Evolutionary conservation across 108 stramenopile genomes (phyloP).

Genomic region (Nitzschia sp.): DNA sequence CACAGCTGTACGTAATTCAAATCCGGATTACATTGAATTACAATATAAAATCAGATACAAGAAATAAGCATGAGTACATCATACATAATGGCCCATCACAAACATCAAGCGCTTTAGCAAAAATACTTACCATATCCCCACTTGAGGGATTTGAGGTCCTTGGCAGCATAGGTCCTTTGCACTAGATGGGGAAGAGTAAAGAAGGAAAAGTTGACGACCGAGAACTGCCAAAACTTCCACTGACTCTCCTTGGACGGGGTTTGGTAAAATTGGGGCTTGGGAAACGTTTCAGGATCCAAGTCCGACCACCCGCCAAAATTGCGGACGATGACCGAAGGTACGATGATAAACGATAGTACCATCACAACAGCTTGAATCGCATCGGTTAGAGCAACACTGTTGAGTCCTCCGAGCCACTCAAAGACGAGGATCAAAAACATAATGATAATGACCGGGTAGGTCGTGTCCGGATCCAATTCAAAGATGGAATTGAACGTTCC

Average conservation of each 20-base stretch:
- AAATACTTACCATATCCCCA: conserved; percentile 14
- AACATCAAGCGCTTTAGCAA: no score
- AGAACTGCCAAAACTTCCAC: conserved; percentile 41
- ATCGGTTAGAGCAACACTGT: conserved; percentile 36
- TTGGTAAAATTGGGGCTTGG: conserved; percentile 36
- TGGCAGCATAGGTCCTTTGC: conserved; percentile 40
- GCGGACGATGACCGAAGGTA: conserved; percentile 18
- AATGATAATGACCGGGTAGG: conserved; percentile 31
- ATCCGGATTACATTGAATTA: no score
- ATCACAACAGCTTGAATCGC: conserved; percentile 33
- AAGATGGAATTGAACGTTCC: conserved; percentile 39
- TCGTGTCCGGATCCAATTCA: conserved; percentile 21
- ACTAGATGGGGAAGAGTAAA: conserved; percentile 42
- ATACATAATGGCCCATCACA: no score
- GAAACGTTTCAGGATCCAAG: conserved; percentile 29
- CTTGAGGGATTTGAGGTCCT: conserved; percentile 27
- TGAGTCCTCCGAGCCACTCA: conserved; percentile 44
- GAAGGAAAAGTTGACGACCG: conserved; percentile 35
- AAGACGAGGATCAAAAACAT: conserved; percentile 31
- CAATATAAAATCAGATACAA: no score
- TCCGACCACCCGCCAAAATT: conserved; percentile 34
- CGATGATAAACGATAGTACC: conserved; percentile 21
- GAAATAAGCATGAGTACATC: no score
- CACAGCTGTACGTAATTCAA: no score
- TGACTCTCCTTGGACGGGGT: conserved; percentile 18